Conservation (phyloP, 2,329 filamentous ascomycete genomes). For the Apiospora phragmitis region DNA sequence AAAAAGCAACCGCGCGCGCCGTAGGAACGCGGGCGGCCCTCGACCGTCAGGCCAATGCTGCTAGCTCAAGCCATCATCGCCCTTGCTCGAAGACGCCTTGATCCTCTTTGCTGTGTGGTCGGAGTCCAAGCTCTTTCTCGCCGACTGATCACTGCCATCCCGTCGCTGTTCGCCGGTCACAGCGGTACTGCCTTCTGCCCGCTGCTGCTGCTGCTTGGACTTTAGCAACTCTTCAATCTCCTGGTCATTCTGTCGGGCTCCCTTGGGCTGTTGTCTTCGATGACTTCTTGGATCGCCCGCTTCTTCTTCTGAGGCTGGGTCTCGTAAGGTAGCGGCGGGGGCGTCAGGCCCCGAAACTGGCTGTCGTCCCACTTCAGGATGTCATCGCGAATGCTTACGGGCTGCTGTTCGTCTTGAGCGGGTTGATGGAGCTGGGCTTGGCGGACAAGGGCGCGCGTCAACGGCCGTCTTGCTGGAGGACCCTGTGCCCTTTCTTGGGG, state of each 20-base stretch:
- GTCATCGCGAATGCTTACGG: constrained; percentile 8
- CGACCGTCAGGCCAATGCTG: neutral
- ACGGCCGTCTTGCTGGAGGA: constrained; percentile 2
- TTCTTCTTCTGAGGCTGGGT: constrained; percentile 24
- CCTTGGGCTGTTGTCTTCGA: constrained; percentile 24
- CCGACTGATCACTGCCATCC: neutral
- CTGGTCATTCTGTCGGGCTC: constrained; percentile 30
- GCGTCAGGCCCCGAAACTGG: constrained; percentile 23
- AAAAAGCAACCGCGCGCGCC: neutral
- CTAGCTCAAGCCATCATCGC: neutral
- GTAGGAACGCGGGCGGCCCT: neutral
- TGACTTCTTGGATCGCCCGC: constrained; percentile 23
- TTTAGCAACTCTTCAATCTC: constrained; percentile 27
- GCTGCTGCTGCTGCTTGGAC: neutral
- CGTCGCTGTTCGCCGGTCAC: neutral
- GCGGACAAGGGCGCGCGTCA: constrained; percentile 13
- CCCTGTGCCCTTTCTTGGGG: neutral
- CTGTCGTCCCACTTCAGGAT: constrained; percentile 16
- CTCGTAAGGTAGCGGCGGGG: constrained; percentile 18
- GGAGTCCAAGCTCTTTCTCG: neutral
- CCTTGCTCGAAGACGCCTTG: neutral
- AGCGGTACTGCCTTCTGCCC: neutral
- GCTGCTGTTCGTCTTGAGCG: constrained; percentile 1
- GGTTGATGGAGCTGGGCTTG: constrained; percentile 15
- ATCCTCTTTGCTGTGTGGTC: neutral